These are phyloP conservation scores for Periconia sp. DNA, from an alignment of 2,329 filamentous ascomycete genomes.

Conservation along the genomic window DNA sequence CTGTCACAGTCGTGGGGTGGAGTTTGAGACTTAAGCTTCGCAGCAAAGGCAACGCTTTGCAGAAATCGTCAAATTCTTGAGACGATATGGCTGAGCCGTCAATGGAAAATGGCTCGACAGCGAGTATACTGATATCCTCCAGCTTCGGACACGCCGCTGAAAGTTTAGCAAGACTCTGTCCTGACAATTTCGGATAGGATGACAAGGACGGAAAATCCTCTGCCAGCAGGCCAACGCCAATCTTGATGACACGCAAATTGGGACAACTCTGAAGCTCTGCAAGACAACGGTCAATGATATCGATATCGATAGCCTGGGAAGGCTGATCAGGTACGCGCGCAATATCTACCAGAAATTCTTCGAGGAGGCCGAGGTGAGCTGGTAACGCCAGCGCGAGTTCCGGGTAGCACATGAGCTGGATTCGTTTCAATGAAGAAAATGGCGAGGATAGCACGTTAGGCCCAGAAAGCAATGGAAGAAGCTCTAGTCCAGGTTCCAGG, in stretches of 20 bases:
- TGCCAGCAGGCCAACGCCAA: constrained; percentile 28
- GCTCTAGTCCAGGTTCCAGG: constrained; percentile 29
- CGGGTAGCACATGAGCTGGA: constrained; percentile 35
- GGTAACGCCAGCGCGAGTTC: constrained; percentile 32
- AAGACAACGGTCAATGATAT: constrained; percentile 25
- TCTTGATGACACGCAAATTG: constrained; percentile 22
- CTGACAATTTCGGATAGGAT: constrained; percentile 23
- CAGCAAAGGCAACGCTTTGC: constrained; percentile 23
- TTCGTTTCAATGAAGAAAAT: constrained; percentile 23
- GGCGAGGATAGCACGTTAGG: constrained; percentile 14
- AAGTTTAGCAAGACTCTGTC: constrained; percentile 22
- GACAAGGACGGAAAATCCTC: constrained; percentile 25
- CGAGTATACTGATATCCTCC: constrained; percentile 28
- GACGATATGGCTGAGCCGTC: constrained; percentile 30
- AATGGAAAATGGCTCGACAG: constrained; percentile 27
- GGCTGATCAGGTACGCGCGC: constrained; percentile 24
- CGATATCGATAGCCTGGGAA: constrained; percentile 17
- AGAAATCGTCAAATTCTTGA: constrained; percentile 31
- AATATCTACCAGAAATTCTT: constrained; percentile 33
- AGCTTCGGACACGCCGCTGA: constrained; percentile 23
- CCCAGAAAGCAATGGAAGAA: constrained; percentile 23
- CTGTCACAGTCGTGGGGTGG: constrained; percentile 24
- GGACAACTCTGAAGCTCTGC: constrained; percentile 17
- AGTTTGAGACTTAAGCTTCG: constrained; percentile 27
- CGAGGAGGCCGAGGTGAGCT: constrained; percentile 20